Percentiles rank a stretch among this genome's conserved stretches.
phyloP scores from a whole-genome alignment of 2,329 filamentous ascomycete genomes.

The Phaeoacremonium minimum region DNA sequence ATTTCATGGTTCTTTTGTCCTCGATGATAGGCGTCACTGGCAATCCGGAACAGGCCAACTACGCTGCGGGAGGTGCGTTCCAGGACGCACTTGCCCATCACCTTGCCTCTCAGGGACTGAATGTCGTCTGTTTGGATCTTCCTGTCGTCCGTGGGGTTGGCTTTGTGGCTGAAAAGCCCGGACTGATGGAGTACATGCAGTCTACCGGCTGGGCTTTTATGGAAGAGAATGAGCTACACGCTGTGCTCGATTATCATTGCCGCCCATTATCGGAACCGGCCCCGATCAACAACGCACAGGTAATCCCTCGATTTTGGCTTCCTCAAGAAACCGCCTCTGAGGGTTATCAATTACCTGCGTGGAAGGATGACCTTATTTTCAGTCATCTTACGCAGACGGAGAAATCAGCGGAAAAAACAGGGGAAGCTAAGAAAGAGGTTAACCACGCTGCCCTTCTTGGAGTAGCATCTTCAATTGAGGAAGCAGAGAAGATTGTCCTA shows the following conservation, averaged over 20 bases:
- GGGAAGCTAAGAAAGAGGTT: conserved; percentile 5
- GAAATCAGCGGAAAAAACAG: neutral
- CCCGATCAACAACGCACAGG: conserved; percentile 10
- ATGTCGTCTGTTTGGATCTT: conserved; percentile 14
- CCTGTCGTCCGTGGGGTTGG: conserved; percentile 7
- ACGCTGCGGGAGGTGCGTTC: conserved; percentile 16
- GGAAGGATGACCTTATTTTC: conserved; percentile 18
- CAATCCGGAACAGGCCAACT: conserved; percentile 15
- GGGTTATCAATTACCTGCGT: conserved; percentile 13
- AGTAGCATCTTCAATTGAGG: conserved; percentile 12
- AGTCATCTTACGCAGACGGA: conserved; percentile 12
- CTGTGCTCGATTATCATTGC: conserved; percentile 18
- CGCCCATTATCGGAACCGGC: neutral
- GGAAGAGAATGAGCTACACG: conserved; percentile 10
- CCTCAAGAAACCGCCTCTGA: conserved; percentile 15
- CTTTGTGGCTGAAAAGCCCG: conserved; percentile 16
- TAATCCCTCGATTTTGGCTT: conserved; percentile 17
- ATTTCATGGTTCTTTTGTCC: conserved; percentile 16
- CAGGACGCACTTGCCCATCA: conserved; percentile 15
- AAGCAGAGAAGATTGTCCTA: conserved; percentile 14
- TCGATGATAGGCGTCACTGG: conserved; percentile 16
- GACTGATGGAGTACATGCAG: conserved; percentile 13
- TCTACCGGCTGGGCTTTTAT: conserved; percentile 8
- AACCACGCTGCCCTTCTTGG: conserved; percentile 13
- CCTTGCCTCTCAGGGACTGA: conserved; percentile 14